Percentiles rank a stretch among this genome's conserved stretches.
Evolutionary conservation across 1,139 yeast genomes (phyloP).

Genomic region (Tardiomyces digboiensis): DNA sequence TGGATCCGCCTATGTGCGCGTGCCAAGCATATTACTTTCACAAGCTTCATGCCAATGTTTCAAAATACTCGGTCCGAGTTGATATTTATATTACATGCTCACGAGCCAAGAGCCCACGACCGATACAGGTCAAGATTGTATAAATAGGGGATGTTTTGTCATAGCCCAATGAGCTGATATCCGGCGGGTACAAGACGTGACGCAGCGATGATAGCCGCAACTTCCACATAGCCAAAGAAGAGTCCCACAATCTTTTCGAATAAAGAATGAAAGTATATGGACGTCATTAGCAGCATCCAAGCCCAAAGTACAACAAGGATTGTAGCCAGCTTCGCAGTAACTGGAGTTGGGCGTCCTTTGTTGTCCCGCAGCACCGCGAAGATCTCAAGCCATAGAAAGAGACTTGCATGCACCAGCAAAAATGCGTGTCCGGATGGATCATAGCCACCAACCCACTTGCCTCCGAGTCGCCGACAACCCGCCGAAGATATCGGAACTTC

Average conservation of each 20-base stretch:
- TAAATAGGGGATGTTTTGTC: too few species aligned
- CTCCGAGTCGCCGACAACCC: conserved; percentile 28
- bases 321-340: conserved; percentile 27
- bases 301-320: conserved; percentile 55
- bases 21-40: too few species aligned
- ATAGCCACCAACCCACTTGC: conserved; percentile 80
- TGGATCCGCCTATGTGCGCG: too few species aligned
- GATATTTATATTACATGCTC: too few species aligned
- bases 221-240: conserved; percentile 46
- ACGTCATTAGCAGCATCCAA: conserved; percentile 84
- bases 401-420: conserved; percentile 59
- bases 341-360: conserved; percentile 12
- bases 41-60: too few species aligned
- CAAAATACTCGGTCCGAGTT: too few species aligned
- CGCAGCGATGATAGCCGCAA: conserved; percentile 28
- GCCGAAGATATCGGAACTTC: conserved; percentile 2
- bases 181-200: conserved; percentile 16
- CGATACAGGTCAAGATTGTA: too few species aligned
- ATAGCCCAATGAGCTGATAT: conserved; percentile 5
- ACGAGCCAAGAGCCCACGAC: too few species aligned
- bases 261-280: conserved; percentile 67
- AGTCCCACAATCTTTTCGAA: conserved; percentile 64
- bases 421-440: conserved; percentile 97
- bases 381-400: conserved; percentile 62
- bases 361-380: conserved; percentile 25